phyloP scores from a whole-genome alignment of 2,329 filamentous ascomycete genomes.

The Dryadomyces quercivorus region DNA sequence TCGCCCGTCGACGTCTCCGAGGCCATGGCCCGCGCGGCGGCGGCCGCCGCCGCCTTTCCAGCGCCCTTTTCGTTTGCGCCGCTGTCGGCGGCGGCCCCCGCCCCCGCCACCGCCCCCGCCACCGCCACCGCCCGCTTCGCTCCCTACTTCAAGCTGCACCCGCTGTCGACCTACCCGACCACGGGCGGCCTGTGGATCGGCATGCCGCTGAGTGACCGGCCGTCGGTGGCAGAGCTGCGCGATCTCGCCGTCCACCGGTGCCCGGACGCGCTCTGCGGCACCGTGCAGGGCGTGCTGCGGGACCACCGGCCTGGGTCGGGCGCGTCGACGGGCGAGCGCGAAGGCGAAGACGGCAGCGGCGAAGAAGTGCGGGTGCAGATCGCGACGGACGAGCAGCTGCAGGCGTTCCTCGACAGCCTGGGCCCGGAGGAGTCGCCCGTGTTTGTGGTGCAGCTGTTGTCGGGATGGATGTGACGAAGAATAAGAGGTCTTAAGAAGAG shows the following conservation, averaged over 20 bases:
- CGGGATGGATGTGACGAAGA: neutral
- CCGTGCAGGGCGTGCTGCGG: neutral
- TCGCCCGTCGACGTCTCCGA: too few relatives aligned
- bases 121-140: conserved; percentile 23
- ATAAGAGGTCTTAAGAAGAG: too few relatives aligned
- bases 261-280: neutral
- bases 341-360: conserved; percentile 47
- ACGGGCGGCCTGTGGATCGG: conserved; percentile 51
- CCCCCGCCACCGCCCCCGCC: conserved; percentile 1
- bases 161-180: conserved; percentile 43
- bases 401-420: conserved; percentile 57
- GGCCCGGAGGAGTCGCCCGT: conserved; percentile 31
- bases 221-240: conserved; percentile 45
- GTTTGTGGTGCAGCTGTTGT: conserved; percentile 28
- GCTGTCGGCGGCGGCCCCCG: neutral
- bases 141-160: conserved; percentile 58
- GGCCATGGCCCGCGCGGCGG: too few relatives aligned
- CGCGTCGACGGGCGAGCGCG: conserved; percentile 17
- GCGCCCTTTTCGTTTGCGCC: neutral
- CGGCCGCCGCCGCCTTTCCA: neutral
- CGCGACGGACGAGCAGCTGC: conserved; percentile 58
- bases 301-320: neutral
- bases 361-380: conserved; percentile 53
- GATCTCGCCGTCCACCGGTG: conserved; percentile 21
- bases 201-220: conserved; percentile 37